phyloP scores from a whole-genome alignment of 2,329 filamentous ascomycete species.

The Neoscytalidium dimidiatum region DNA sequence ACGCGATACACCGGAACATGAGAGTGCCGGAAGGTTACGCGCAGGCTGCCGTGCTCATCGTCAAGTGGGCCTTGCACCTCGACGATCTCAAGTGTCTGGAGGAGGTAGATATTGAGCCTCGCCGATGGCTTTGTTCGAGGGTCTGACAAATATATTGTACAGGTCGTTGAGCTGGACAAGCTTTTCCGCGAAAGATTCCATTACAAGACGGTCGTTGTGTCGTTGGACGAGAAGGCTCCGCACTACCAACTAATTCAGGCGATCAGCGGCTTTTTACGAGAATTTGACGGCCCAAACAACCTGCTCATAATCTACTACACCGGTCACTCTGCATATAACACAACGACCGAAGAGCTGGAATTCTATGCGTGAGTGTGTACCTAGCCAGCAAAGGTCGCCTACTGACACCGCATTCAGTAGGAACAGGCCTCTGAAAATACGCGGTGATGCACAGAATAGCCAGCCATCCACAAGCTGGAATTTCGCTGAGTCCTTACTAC shows the following conservation, averaged over 20 bases:
- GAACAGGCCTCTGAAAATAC: conserved; percentile 35
- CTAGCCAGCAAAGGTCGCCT: background rate
- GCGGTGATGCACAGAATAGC: background rate
- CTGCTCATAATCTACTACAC: conserved; percentile 43
- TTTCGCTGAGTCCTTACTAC: conserved; percentile 22
- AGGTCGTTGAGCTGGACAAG: conserved; percentile 33
- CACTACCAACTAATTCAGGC: conserved; percentile 36
- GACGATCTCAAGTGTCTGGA: conserved; percentile 36
- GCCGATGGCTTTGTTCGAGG: too few species aligned
- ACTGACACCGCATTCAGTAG: conserved; percentile 28
- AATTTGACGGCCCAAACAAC: conserved; percentile 28
- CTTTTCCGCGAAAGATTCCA: conserved; percentile 33
- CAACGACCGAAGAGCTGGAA: conserved; percentile 24
- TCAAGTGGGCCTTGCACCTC: conserved; percentile 37
- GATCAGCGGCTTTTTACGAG: conserved; percentile 31
- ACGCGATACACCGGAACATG: conserved; percentile 32
- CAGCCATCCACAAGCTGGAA: background rate
- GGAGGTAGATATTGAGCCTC: conserved; percentile 30
- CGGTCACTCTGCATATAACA: conserved; percentile 34
- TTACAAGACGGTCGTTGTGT: conserved; percentile 33
- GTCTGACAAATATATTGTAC: background rate
- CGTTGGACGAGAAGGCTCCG: conserved; percentile 35
- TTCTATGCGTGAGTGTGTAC: conserved; percentile 26
- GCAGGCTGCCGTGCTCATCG: conserved; percentile 38
- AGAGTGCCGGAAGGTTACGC: conserved; percentile 32